Percentiles rank a stretch among this genome's conserved stretches.
Evolutionary conservation across 2,329 filamentous ascomycete genomes (phyloP).

Genomic region (Trichoderma gracile): DNA sequence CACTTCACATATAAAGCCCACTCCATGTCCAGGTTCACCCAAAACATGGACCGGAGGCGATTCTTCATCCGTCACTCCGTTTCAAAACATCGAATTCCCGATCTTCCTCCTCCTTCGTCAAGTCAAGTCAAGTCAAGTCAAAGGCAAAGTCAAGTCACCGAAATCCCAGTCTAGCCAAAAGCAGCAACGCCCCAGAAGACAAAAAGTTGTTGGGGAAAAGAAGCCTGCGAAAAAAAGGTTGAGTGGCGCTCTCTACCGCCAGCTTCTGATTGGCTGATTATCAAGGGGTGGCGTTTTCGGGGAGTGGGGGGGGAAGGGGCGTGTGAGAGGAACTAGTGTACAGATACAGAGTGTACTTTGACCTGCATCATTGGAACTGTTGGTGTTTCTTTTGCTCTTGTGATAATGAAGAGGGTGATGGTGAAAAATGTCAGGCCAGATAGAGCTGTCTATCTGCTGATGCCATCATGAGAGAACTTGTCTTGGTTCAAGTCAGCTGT

Average conservation of each 20-base stretch:
- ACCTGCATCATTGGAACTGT: too few relatives aligned
- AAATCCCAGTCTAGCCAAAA: too few relatives aligned
- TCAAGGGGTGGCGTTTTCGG: too few relatives aligned
- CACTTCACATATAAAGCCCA: too few relatives aligned
- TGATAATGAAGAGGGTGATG: background rate
- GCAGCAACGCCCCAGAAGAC: conserved; percentile 9
- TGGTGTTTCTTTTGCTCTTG: background rate
- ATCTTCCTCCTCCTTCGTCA: too few relatives aligned
- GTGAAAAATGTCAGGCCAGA: background rate
- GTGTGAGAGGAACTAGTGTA: background rate
- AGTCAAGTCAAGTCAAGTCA: too few relatives aligned
- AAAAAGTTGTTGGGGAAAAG: conserved; percentile 39
- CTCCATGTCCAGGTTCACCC: too few relatives aligned
- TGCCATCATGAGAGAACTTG: background rate
- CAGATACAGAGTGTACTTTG: background rate
- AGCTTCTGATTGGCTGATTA: conserved; percentile 21
- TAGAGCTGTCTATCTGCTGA: background rate
- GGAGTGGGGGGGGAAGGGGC: background rate
- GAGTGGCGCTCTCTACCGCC: conserved; percentile 26
- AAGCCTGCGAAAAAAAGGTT: conserved; percentile 25
- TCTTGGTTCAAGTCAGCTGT: background rate
- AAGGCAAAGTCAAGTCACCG: too few relatives aligned
- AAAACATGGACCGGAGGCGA: too few relatives aligned
- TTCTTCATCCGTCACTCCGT: too few relatives aligned
- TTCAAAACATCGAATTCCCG: too few relatives aligned